These are phyloP conservation scores for Elsinoe fawcettii DNA, from an alignment of 2,329 filamentous ascomycete genomes.

Conservation along the genomic window DNA sequence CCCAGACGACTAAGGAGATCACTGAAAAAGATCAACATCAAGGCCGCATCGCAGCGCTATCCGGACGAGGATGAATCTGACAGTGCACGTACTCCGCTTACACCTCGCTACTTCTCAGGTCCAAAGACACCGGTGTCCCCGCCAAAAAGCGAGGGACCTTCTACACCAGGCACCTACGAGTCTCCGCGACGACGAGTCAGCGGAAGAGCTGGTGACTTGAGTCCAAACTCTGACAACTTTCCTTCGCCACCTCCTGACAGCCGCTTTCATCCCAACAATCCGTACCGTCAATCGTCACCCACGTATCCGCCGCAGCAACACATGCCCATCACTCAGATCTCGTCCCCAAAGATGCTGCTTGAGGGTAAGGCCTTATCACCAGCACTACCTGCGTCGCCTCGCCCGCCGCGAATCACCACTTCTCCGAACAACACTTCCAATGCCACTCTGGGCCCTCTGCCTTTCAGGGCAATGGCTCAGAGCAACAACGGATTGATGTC, in stretches of 20 bases:
- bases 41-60: constrained; percentile 44
- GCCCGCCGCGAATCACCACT: constrained; percentile 5
- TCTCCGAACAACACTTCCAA: constrained; percentile 14
- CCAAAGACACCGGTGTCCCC: constrained; percentile 50
- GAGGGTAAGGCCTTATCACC: constrained; percentile 10
- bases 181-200: constrained; percentile 1
- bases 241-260: background rate
- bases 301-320: constrained; percentile 3
- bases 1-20: constrained; percentile 31
- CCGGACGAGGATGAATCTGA: constrained; percentile 38
- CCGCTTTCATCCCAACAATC: constrained; percentile 15
- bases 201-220: background rate
- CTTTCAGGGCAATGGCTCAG: constrained; percentile 28
- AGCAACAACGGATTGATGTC: constrained; percentile 16
- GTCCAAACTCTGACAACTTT: constrained; percentile 7
- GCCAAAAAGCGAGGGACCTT: constrained; percentile 26
- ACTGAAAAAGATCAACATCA: constrained; percentile 51
- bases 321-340: constrained; percentile 6
- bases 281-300: constrained; percentile 16
- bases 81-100: constrained; percentile 46
- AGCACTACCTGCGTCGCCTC: constrained; percentile 1
- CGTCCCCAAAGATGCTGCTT: constrained; percentile 22
- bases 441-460: constrained; percentile 24
- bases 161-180: constrained; percentile 26
- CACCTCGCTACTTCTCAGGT: constrained; percentile 46